These are phyloP conservation scores for Berberis vulgaris DNA, from an alignment of 164 flowering plant species.

Conservation along the genomic window DNA sequence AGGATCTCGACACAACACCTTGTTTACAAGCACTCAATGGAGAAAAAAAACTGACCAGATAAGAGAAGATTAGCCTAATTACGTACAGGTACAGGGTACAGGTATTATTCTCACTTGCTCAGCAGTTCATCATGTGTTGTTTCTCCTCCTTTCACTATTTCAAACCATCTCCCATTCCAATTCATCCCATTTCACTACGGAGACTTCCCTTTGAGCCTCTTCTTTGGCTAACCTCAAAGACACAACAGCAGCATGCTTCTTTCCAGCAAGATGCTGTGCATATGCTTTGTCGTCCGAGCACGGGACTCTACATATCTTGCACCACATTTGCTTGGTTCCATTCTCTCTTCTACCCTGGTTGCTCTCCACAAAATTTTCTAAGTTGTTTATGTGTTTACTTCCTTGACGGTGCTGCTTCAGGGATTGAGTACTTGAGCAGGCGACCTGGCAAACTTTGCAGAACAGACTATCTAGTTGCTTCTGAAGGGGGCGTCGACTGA, in stretches of 20 bases:
- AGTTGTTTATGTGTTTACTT: not conserved
- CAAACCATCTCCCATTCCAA: not conserved
- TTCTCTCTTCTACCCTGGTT: not conserved
- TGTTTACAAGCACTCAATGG: too few relatives aligned
- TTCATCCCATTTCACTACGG: not conserved
- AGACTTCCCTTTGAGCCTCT: not conserved
- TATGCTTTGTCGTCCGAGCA: not conserved
- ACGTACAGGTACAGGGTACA: not conserved
- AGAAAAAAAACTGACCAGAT: too few relatives aligned
- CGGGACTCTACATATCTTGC: not conserved
- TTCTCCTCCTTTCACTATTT: not conserved
- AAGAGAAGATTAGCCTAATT: not conserved
- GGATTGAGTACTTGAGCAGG: not conserved
- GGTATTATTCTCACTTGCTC: not conserved
- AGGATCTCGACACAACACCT: too few relatives aligned
- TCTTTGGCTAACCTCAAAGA: not conserved
- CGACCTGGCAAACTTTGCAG: not conserved
- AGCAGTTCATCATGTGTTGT: not conserved
- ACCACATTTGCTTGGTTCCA: not conserved
- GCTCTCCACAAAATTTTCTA: not conserved
- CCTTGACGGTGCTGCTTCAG: not conserved
- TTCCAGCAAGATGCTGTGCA: slow-evolving; percentile 1
- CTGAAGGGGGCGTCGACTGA: not conserved
- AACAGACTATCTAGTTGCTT: not conserved
- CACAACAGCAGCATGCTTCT: not conserved